Base-by-base conservation (phyloP, 345 rosid species). In the Camelina laxa region DNA sequence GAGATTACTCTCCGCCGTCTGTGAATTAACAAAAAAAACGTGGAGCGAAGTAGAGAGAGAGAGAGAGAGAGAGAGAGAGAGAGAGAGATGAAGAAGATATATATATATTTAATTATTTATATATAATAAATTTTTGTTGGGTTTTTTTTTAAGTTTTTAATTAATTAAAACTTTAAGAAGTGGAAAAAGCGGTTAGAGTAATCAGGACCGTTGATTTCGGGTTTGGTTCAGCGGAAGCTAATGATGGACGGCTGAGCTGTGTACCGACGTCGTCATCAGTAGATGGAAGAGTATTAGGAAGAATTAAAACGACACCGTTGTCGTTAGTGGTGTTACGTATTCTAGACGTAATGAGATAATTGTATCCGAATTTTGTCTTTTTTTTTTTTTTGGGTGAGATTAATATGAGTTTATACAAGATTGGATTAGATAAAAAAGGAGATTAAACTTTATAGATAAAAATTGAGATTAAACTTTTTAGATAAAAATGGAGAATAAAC, bases 261-360 rank as follows among this genome's bases (percentile, higher is more conserved):
- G 15, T 9, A 12, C 13, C 51, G 16, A 71, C 51, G 73, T 72
- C 69, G 12, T 10, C 20, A 6, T 77, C 73, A 12, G 38, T 58
- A 8, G 17, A 65, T 55, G 76, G 76, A 58, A 54, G 67, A 9
- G 66, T 67, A 48, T 48, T 48, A 48, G 61, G 53, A 66, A 15
- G 49, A 49, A 20, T 15, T 1, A 71, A 65, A 77, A 72, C 73
- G 76, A 77, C 80, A 41, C 57, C 72, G 68, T 77, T 77, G 76
- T 72, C 62, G 12, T 65, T 58, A 77, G 70, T 60, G 70, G 60
- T 59, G 75, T 69, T 69, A 55, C 80, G 75, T 76, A 62, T 38
- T n/a, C 5, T 69, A 7, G 53, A 76, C 65, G 75, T 71, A 69
- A 76, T 63, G 39, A 63, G 30, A 63, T 54, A 22, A 49, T 33